Base-by-base conservation (phyloP, 2,329 filamentous ascomycete species). In the Diplodia mutila region DNA sequence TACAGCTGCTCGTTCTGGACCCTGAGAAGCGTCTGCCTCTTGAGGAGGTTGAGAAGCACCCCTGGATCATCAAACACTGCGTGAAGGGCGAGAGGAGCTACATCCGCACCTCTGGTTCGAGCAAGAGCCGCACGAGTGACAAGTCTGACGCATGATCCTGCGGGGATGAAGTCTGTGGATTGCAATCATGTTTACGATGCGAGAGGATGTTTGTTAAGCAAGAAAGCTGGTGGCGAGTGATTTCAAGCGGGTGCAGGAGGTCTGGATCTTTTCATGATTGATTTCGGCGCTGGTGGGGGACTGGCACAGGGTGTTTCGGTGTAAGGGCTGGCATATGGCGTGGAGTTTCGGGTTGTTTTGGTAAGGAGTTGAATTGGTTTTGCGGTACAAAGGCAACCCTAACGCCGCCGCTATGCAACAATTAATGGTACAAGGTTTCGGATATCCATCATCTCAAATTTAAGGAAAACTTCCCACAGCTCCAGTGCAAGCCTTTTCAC, bases 11-110 rank as follows among this genome's bases (percentile, higher is more conserved):
- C 52, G 93, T 97, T 23, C 86, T 98, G 67, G 93, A 98, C 76
- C 95, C 95, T 0, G 93, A 97, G 75, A 97, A 97, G 85, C 86
- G 95, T 71, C 91, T 99, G 73, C 87, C 93, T 3, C 87, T 99
- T 12, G 93, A 97, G 18, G 90, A 97, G 68, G 91, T 98, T 46
- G 90, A 94, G 79, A 85, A 86, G 64, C 95, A 98, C 78, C 94
- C 95, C 21, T 99, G 95, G 95, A 97, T 99, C 74, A 79, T 97
- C 72, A 98, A 97, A 84, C 92, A 98, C 80, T 98, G 94, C 78
- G 85, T 90, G 52, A 73, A 72, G 52, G 75, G 77, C 68, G 71
- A 76, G 55, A 71, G 78, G 46, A 78, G 76, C 7, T 77, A 74
- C 55, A 70, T 77, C 4, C 75, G 76, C 18, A 67, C 66, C n/a